Conservation (phyloP, 2,329 filamentous ascomycete genomes). For the Ophiosphaerella narmari region DNA sequence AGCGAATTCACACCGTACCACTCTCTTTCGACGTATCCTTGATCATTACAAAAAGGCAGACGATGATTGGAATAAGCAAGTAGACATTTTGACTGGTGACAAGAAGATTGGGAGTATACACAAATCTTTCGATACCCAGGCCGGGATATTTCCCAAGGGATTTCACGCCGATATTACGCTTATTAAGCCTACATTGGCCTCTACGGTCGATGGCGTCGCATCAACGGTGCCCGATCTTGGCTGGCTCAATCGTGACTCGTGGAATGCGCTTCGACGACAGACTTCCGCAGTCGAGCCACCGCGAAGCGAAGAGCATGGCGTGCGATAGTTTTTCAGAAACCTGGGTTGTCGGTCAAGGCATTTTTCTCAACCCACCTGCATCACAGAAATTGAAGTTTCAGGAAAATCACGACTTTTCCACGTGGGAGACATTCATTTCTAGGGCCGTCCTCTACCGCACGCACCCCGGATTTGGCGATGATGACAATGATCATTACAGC, state of each 20-base stretch:
- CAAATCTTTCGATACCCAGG: constrained; percentile 18
- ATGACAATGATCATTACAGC: neutral
- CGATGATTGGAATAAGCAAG: constrained; percentile 24
- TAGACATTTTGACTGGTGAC: constrained; percentile 24
- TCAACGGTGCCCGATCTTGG: constrained; percentile 16
- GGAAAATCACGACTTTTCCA: constrained; percentile 12
- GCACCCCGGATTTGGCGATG: no score
- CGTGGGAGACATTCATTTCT: constrained; percentile 22
- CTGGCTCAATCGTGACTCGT: constrained; percentile 16
- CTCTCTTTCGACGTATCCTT: constrained; percentile 10
- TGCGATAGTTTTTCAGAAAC: constrained; percentile 14
- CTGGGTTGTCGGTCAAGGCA: constrained; percentile 23
- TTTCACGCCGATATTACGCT: constrained; percentile 23
- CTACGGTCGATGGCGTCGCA: constrained; percentile 6
- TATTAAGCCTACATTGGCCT: constrained; percentile 9
- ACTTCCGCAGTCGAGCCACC: constrained; percentile 11
- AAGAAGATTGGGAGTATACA: constrained; percentile 20
- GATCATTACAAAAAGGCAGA: constrained; percentile 10
- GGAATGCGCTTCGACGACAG: constrained; percentile 17
- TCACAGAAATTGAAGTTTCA: constrained; percentile 5
- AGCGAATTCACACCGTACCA: constrained; percentile 10
- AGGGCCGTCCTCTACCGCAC: constrained; percentile 20
- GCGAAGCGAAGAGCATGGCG: constrained; percentile 14
- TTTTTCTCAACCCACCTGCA: constrained; percentile 19
- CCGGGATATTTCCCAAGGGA: constrained; percentile 20